Conservation (phyloP, 768 basidiomycete species). For the Dioszegia hungarica region DNA sequence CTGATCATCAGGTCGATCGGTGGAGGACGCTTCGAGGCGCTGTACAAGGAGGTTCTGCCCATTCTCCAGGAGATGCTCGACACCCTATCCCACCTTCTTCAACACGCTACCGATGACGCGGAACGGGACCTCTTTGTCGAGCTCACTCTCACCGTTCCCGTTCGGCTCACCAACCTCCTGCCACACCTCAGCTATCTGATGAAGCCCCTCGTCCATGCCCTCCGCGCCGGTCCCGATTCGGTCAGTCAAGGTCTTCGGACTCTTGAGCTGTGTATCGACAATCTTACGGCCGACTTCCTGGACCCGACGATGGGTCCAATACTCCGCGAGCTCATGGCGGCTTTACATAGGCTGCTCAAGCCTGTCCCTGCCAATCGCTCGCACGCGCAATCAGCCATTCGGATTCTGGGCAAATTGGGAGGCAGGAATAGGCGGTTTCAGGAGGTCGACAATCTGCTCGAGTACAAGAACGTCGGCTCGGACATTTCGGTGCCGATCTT, state of each 20-base stretch:
- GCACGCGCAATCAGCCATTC: conserved; percentile 88
- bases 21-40: conserved; percentile 82
- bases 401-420: conserved; percentile 93
- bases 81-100: conserved; percentile 81
- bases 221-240: conserved; percentile 79
- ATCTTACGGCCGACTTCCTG: conserved; percentile 93
- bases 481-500: conserved; percentile 67
- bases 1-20: conserved; percentile 52
- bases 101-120: conserved; percentile 65
- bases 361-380: conserved; percentile 79
- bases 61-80: conserved; percentile 96
- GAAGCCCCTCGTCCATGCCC: conserved; percentile 87
- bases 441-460: conserved; percentile 69
- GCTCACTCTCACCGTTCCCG: conserved; percentile 90
- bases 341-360: conserved; percentile 81
- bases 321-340: conserved; percentile 87
- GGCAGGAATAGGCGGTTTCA: conserved; percentile 85
- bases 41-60: conserved; percentile 94
- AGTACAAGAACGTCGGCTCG: conserved; percentile 66
- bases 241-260: conserved; percentile 94
- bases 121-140: conserved; percentile 90
- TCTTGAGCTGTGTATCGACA: conserved; percentile 97
- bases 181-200: conserved; percentile 93
- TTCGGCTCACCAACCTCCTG: conserved; percentile 88
- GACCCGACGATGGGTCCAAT: conserved; percentile 93